Evolutionary conservation across 1,284 basidiomycete genomes (phyloP), one percentile per base, ranked within the genome.

Genomic region (Malassezia caprae): DNA sequence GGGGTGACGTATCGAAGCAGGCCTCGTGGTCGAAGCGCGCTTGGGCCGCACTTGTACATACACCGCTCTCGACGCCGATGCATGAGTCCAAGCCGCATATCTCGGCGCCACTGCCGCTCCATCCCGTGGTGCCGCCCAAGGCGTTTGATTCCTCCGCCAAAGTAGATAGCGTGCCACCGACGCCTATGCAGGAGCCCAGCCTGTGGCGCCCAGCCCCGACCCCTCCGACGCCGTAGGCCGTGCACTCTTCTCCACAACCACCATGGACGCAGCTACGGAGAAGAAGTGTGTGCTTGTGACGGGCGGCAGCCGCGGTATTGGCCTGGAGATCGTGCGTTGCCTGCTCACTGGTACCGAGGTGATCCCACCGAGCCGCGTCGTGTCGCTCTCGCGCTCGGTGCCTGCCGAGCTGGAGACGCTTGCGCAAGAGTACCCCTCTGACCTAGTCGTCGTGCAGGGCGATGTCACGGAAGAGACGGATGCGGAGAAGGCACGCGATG

Each of bases 301-400:
- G 34, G 65, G 76, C 6, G 76, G 66, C 0, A 75, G 72, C 12
- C 73, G 77, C 39, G 89, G 89, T 30, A 83, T 93, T 54, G 89
- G 89, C 2, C 81, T 90, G 43, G 86, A 84, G 17, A 80, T 84
- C 53, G 80, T 84, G 34, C 78, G 71, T 17, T 77, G 81, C 41
- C 79, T 90, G 23, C 79, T 90, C 41, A 69, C 56, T 15, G 66
- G 65, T 21, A 21, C 45, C 4, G 49, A 48, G 3, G 6, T 39
- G 24, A 43, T 64, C 44, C 57, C 43, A 2, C 42, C 61, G 0
- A 79, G 81, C 41, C 80, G 79, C 48, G 88, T 93, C 48, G 80
- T 88, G 58, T 81, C 87, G 0, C 76, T 91, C 56, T 86, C 86
- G 8, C 82, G 89, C 28, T 80, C 84, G 23, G 76, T 78, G 39